Conservation (phyloP, 2,329 filamentous ascomycete species). For the Graphilbum sp. region DNA sequence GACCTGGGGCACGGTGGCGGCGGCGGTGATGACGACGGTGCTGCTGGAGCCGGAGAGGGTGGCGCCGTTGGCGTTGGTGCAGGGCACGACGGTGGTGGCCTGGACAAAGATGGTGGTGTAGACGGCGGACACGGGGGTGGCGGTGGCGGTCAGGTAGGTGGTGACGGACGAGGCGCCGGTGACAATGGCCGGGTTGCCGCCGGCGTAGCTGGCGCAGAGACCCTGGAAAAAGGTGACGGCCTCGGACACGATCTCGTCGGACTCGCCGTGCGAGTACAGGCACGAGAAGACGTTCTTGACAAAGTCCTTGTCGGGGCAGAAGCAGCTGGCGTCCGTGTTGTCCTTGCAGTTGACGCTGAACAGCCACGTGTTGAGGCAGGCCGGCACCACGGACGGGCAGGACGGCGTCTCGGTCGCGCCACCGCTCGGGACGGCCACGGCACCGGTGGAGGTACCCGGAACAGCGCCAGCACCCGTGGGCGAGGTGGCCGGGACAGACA, state of each 20-base stretch:
- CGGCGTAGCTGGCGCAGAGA: constrained; percentile 65
- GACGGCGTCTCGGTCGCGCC: constrained; percentile 28
- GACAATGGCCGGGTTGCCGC: constrained; percentile 69
- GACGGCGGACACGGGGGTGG: constrained; percentile 21
- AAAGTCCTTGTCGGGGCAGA: constrained; percentile 66
- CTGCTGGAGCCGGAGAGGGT: constrained; percentile 34
- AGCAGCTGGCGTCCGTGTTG: constrained; percentile 73
- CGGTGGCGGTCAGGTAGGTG: constrained; percentile 38
- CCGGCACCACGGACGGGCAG: constrained; percentile 60
- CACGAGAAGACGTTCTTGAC: constrained; percentile 68
- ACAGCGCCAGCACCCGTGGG: neutral
- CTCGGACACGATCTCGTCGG: constrained; percentile 46
- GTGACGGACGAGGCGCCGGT: constrained; percentile 48
- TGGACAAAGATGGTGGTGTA: constrained; percentile 31
- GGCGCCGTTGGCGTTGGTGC: constrained; percentile 27
- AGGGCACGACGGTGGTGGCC: constrained; percentile 35
- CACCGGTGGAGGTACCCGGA: constrained; percentile 14
- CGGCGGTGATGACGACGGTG: constrained; percentile 27
- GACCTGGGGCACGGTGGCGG: constrained; percentile 36
- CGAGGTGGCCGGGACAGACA: constrained; percentile 14
- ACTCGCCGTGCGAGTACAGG: constrained; percentile 58
- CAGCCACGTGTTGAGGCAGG: constrained; percentile 87
- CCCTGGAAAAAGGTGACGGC: constrained; percentile 78
- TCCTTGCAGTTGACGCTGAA: constrained; percentile 56
- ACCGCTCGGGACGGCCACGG: too few relatives aligned